phyloP scores from a whole-genome alignment of 108 stramenopile species.

The Cyclotella kingstonii region DNA sequence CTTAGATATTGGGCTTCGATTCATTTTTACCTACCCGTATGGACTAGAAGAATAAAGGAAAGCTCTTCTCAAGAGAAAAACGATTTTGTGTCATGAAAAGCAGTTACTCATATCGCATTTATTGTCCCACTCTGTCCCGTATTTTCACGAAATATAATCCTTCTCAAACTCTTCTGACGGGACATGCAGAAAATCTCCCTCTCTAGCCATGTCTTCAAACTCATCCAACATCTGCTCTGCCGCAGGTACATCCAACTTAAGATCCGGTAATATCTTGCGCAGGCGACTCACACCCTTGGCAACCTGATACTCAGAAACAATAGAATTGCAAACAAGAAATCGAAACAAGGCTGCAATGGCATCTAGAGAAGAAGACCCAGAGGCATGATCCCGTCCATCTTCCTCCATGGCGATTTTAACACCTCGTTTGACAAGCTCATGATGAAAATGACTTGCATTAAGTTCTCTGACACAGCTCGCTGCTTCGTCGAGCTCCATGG shows the following conservation, averaged over 20 bases:
- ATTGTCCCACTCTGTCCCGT: too few relatives aligned
- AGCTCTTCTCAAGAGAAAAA: too few relatives aligned
- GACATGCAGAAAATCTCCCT: constrained; percentile 44
- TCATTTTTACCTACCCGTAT: too few relatives aligned
- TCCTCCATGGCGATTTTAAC: constrained; percentile 85
- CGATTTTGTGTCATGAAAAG: too few relatives aligned
- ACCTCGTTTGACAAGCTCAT: constrained; percentile 97
- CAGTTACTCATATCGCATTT: too few relatives aligned
- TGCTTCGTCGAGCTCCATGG: constrained; percentile 92
- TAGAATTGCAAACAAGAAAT: constrained; percentile 67
- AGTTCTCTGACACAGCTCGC: constrained; percentile 89
- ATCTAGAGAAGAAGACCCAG: constrained; percentile 52
- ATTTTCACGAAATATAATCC: too few relatives aligned
- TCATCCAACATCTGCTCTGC: constrained; percentile 64
- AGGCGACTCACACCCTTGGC: constrained; percentile 74
- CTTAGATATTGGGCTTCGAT: too few relatives aligned
- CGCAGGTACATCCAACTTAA: constrained; percentile 75
- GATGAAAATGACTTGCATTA: constrained; percentile 86
- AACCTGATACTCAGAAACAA: constrained; percentile 81
- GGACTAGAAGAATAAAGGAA: too few relatives aligned
- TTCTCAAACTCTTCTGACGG: constrained; percentile 2
- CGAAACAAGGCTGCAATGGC: constrained; percentile 78
- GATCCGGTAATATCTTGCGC: constrained; percentile 61
- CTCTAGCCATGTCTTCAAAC: constrained; percentile 66
- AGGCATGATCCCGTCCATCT: constrained; percentile 61